Evolutionary conservation across 2,329 filamentous ascomycete genomes (phyloP).

Genomic region (Neobulgaria alba): DNA sequence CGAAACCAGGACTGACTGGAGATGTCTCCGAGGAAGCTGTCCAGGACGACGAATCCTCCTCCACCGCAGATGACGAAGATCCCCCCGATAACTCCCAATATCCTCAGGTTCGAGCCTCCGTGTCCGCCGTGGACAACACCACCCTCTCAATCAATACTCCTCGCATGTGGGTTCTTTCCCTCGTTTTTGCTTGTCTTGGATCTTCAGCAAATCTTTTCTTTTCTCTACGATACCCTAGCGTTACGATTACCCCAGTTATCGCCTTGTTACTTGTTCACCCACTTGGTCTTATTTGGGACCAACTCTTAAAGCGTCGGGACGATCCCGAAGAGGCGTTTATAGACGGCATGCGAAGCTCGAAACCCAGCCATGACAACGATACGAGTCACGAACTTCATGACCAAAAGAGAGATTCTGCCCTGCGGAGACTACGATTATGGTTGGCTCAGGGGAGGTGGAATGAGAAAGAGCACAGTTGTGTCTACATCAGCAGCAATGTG

Average conservation of each 20-base stretch:
- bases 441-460: conserved; percentile 76
- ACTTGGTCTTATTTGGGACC: conserved; percentile 72
- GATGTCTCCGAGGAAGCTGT: conserved; percentile 21
- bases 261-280: conserved; percentile 78
- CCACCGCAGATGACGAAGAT: conserved; percentile 38
- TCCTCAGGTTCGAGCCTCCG: conserved; percentile 70
- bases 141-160: conserved; percentile 78
- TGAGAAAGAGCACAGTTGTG: conserved; percentile 80
- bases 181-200: conserved; percentile 70
- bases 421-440: conserved; percentile 54
- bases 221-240: conserved; percentile 81
- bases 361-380: conserved; percentile 22
- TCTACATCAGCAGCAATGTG: conserved; percentile 84
- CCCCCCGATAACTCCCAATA: conserved; percentile 66
- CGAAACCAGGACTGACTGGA: conserved; percentile 11
- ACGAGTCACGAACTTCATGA: conserved; percentile 12
- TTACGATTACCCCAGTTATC: conserved; percentile 83
- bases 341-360: conserved; percentile 36
- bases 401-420: conserved; percentile 16
- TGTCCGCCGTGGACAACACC: conserved; percentile 66
- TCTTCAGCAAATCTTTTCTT: conserved; percentile 85
- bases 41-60: conserved; percentile 24
- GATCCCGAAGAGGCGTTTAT: conserved; percentile 48
- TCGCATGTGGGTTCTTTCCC: conserved; percentile 78
- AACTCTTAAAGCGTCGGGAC: conserved; percentile 51